Conservation (phyloP, 352 stramenopile species). For the Globisporangium megalacanthum region DNA sequence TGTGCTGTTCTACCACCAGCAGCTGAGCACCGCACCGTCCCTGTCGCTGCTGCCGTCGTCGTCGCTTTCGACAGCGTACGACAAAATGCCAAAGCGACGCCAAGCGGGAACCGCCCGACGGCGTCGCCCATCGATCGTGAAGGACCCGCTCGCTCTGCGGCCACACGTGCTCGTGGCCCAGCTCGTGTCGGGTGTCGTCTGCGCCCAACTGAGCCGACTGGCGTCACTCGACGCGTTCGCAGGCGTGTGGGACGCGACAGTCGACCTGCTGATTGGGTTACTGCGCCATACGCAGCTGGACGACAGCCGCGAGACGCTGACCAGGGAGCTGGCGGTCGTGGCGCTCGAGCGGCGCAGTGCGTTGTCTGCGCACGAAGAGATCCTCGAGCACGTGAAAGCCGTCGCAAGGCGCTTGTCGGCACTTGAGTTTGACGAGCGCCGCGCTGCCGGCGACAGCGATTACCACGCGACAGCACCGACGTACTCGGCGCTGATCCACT, state of each 20-base stretch:
- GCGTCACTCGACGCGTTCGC: constrained; percentile 31
- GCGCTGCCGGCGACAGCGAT: not conserved
- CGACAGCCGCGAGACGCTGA: not conserved
- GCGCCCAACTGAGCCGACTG: constrained; percentile 50
- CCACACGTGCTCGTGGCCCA: constrained; percentile 58
- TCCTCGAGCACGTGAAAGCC: constrained; percentile 60
- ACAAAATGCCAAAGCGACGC: not conserved
- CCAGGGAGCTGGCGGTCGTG: constrained; percentile 28
- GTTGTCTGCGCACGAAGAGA: constrained; percentile 63
- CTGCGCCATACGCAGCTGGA: constrained; percentile 45
- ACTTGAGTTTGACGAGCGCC: constrained; percentile 24
- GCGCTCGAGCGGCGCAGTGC: constrained; percentile 63
- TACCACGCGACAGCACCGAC: not conserved
- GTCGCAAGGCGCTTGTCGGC: constrained; percentile 48
- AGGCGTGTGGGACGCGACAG: constrained; percentile 45
- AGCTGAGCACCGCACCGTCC: constrained; percentile 15
- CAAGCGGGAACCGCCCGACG: constrained; percentile 13
- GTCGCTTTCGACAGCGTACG: not conserved
- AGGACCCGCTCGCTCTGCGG: constrained; percentile 49
- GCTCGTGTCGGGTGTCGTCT: constrained; percentile 57
- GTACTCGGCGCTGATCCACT: constrained; percentile 37
- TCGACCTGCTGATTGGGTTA: constrained; percentile 47
- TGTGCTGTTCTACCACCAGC: constrained; percentile 52
- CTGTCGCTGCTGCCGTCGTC: not conserved
- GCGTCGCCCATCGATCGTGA: constrained; percentile 45